phyloP scores from a whole-genome alignment of 306 rosid species.

The Bauhinia variegata region DNA sequence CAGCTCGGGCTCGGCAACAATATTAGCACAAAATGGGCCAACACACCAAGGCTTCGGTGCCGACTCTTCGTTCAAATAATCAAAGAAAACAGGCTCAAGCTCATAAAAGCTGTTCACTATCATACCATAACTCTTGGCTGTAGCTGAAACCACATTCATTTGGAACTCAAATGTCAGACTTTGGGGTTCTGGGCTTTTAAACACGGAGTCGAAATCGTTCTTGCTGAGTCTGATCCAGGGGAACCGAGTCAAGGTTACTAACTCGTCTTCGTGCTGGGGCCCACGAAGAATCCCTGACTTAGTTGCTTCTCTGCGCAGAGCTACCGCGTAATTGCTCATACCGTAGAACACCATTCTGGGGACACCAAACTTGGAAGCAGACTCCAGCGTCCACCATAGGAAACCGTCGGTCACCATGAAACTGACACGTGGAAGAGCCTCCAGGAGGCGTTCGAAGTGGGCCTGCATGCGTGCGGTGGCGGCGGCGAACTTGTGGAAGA shows the following conservation, averaged over 20 bases:
- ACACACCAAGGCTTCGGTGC: conserved; percentile 23
- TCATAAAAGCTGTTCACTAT: conserved; percentile 49
- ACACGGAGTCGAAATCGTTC: conserved; percentile 14
- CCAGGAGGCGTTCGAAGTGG: conserved; percentile 44
- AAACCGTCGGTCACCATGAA: conserved; percentile 56
- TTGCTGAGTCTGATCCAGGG: conserved; percentile 44
- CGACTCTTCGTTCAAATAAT: conserved; percentile 17
- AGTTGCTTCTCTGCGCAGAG: neutral
- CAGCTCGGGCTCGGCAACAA: neutral
- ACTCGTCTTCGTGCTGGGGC: conserved; percentile 1
- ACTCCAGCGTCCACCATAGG: conserved; percentile 59
- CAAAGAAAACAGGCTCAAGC: conserved; percentile 44
- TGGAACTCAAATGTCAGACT: neutral
- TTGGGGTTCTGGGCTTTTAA: neutral
- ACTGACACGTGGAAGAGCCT: conserved; percentile 33
- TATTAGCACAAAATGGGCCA: conserved; percentile 50
- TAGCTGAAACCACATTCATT: neutral
- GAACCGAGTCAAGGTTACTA: conserved; percentile 28
- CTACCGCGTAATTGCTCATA: neutral
- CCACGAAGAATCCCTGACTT: neutral
- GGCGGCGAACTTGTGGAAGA: conserved; percentile 31
- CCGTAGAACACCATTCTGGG: conserved; percentile 43
- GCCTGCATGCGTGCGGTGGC: conserved; percentile 43
- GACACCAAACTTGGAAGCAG: conserved; percentile 42
- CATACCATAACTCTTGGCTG: conserved; percentile 29